These are phyloP conservation scores for Saksenaea vasiformis DNA, from an alignment of 371 early-diverging fungal genomes.

Conservation along the genomic window DNA sequence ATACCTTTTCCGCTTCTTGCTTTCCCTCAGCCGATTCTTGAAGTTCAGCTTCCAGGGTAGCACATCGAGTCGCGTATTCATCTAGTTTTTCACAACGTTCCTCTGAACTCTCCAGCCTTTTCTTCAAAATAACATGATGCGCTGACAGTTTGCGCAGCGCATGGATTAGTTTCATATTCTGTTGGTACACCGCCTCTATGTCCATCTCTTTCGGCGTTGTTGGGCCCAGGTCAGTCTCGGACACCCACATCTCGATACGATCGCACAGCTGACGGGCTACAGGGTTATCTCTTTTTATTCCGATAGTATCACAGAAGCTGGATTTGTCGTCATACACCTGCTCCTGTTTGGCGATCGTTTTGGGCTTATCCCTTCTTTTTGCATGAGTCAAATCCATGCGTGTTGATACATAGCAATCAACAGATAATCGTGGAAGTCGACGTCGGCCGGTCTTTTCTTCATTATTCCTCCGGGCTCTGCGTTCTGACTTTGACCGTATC, in stretches of 20 bases:
- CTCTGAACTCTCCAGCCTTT: not conserved
- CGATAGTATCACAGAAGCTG: not conserved
- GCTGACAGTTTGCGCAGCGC: not conserved
- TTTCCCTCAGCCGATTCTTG: not conserved
- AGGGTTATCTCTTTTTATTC: not conserved
- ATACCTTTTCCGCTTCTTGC: not conserved
- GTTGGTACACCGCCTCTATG: not conserved
- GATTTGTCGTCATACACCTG: not conserved
- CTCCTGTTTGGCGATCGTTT: not conserved
- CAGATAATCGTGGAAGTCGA: not conserved
- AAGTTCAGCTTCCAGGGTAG: not conserved
- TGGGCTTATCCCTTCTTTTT: not conserved
- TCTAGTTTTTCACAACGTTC: not conserved
- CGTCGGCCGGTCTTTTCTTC: not conserved
- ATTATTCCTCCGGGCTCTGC: not conserved
- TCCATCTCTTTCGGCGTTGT: not conserved
- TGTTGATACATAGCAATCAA: not conserved
- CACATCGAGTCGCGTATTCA: not conserved
- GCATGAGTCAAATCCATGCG: not conserved
- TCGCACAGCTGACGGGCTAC: not conserved
- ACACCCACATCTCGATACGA: not conserved
- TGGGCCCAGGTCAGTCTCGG: not conserved
- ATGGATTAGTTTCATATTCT: not conserved
- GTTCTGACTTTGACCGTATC: not conserved
- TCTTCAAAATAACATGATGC: not conserved